Base-by-base conservation (phyloP, 495 filamentous ascomycete genomes). In the Letharia lupina region DNA sequence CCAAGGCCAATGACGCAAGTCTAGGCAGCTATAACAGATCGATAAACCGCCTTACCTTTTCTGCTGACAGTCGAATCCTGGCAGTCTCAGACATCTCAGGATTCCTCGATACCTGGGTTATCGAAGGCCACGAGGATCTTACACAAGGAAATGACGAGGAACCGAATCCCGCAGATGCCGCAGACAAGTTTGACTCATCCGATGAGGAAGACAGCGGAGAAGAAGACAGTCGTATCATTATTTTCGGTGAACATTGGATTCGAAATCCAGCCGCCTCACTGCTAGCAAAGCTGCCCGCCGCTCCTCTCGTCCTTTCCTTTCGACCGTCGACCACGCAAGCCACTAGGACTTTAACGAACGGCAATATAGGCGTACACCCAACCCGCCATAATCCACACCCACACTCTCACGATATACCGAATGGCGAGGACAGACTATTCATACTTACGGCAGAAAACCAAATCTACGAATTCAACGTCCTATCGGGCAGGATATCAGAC, bases 81-180 rank as follows among this genome's bases (percentile, higher is more conserved):
- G 89, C 86, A 11, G 83, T 86, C 18, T 85, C 87, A 44, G 95
- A 97, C 75, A 73, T 98, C 33, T 86, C 87, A 60, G 95, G 95
- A 39, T 89, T 86, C 74, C 82, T 99, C 40, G 93, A 97, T 72
- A 90, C 86, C 18, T 99, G 91, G 86, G 75, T 89, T 7, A 75
- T 97, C 40, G 80, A 84, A 65, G 81, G 79, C 48, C 80, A 80
- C 33, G 77, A 81, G 70, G 80, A 82, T 54, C 59, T 73, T 7
- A 64, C 28, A 39, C 69, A 73, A 54, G 39, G 41, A 15, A 52
- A 64, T 3, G 52, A 59, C 59, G 68, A 73, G 48, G 57, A 65
- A 31, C 62, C 69, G 61, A 62, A 70, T 33, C 70, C 72, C 52
- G 64, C 50, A n/a, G 45, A 68, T 13, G 70, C 72, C 60, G 65